Conservation (phyloP, 352 stramenopile species). For the Thalassiosira ordinaria region DNA sequence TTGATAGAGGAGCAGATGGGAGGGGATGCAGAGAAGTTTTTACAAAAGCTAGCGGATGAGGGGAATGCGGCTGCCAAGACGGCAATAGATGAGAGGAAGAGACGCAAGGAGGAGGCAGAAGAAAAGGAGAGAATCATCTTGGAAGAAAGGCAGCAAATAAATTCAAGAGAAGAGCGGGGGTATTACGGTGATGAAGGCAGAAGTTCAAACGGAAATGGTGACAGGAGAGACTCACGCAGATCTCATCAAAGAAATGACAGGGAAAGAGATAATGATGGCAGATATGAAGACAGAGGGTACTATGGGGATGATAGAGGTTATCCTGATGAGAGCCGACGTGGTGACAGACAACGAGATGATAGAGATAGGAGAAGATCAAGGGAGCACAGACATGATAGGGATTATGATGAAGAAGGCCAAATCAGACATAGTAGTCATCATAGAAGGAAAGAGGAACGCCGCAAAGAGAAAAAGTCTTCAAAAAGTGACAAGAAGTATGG, state of each 20-base stretch:
- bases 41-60: conserved; percentile 46
- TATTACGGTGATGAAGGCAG: conserved; percentile 6
- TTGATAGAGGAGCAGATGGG: conserved; percentile 50
- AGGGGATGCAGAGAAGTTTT: conserved; percentile 41
- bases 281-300: too few relatives aligned
- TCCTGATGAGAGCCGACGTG: background rate
- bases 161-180: conserved; percentile 19
- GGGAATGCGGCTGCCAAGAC: conserved; percentile 45
- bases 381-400: background rate
- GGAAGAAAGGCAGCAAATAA: conserved; percentile 30
- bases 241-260: background rate
- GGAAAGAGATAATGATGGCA: background rate
- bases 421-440: background rate
- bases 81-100: conserved; percentile 54
- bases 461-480: conserved; percentile 3
- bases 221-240: background rate
- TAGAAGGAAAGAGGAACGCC: conserved; percentile 5
- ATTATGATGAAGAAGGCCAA: conserved; percentile 10
- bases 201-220: background rate
- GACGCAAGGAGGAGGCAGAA: conserved; percentile 42
- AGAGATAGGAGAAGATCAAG: background rate
- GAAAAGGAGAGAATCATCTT: conserved; percentile 46
- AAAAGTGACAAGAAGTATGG: conserved; percentile 67
- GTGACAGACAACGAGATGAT: background rate
- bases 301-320: too few relatives aligned